A percentile compares a stretch with the other conserved stretches of the same genome.
Conservation (phyloP, 73 alveolate genomes). For the Stentor roeselii region DNA sequence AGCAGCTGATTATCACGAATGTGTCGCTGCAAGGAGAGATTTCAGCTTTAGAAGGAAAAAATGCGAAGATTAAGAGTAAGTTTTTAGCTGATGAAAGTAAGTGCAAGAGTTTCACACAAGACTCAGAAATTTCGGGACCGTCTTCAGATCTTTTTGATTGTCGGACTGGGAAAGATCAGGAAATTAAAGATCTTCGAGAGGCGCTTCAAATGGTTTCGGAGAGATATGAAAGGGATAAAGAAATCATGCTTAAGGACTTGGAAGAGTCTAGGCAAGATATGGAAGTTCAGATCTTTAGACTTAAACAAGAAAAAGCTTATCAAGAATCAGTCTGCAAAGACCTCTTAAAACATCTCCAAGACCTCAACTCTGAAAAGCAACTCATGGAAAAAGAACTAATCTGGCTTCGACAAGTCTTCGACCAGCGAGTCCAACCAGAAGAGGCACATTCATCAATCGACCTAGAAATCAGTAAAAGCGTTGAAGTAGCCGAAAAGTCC, state of each 20-base stretch:
- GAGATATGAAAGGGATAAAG: not conserved
- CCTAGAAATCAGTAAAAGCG: not conserved
- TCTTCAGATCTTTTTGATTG: not conserved
- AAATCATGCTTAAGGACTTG: not conserved
- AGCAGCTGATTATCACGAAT: not conserved
- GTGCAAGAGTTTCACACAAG: not conserved
- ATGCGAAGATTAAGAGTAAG: not conserved
- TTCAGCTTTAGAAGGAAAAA: not conserved
- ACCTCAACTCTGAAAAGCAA: not conserved
- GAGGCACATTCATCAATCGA: not conserved
- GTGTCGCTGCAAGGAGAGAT: not conserved
- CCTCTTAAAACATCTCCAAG: not conserved
- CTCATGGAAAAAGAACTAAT: not conserved
- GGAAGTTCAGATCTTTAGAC: not conserved
- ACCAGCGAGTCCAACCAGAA: not conserved
- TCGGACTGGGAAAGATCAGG: not conserved
- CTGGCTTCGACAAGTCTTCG: not conserved
- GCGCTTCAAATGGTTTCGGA: not conserved
- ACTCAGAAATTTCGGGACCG: not conserved
- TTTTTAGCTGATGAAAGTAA: no score
- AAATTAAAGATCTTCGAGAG: not conserved
- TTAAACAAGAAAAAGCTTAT: constrained; percentile 1
- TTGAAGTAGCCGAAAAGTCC: not conserved
- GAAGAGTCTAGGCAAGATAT: not conserved
- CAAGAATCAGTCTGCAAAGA: not conserved